Base-by-base conservation (phyloP, 2,329 filamentous ascomycete genomes). In the Penicillium sp. region DNA sequence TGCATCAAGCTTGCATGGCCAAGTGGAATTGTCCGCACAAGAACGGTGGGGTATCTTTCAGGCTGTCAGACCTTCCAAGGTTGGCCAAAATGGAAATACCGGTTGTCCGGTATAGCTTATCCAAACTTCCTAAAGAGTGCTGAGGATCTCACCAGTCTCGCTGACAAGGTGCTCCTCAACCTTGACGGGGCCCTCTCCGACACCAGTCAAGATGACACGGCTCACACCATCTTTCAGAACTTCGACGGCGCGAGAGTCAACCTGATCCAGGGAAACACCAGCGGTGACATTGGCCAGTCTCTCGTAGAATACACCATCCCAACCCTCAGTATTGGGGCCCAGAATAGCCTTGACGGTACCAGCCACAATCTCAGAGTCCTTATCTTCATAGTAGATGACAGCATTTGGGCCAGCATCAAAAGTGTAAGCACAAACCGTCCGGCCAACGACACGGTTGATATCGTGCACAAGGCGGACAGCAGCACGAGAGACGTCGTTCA, bases 371-470 rank as follows among this genome's bases (percentile, higher is more conserved):
- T 82, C 81, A 59, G 86, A 82, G 64, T 96, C 84, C 79, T 92
- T 82, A 70, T 92, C 89, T 39, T 92, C 83, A 70, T 96, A 97
- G 80, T 99, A 99, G 48, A 99, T 86, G 48, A 99, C 95, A 39
- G 91, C 91, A 76, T 99, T 99, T 52, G 94, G 94, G 50, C 94
- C 94, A 0, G 94, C 94, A 70, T 99, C 94, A 68, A 97, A 99
- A 0, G 94, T 99, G 75, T 99, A 99, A 4, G 94, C 94, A 4
- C 90, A 91, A 18, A 97, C 82, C 0, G 84, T 86, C 76, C 86
- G 87, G 51, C 90, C 91, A 5, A 89, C 90, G 25, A 82, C 82
- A 51, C 81, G 81, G 70, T 99, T 99, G 77, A 97, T 90, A 64
- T 86, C 83, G 78, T 99, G 91, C 31, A 97, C 92, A 16, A 91